phyloP scores from a whole-genome alignment of 1,284 basidiomycete genomes.

The Boletellus dicymbophilus region DNA sequence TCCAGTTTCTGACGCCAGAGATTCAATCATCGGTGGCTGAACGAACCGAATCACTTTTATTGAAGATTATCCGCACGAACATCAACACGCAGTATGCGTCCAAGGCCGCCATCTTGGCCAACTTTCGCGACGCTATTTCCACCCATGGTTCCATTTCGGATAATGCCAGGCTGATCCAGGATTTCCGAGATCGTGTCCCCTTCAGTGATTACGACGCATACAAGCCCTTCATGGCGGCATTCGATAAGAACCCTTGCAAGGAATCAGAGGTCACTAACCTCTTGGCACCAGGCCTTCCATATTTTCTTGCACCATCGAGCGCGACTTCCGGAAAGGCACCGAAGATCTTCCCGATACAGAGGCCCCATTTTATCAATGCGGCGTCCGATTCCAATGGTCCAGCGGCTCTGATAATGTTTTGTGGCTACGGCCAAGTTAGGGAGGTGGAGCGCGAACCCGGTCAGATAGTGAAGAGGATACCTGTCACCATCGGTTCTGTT shows the following conservation, averaged over 20 bases:
- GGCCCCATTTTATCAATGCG: neutral
- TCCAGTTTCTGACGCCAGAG: neutral
- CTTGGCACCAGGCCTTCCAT: constrained; percentile 17
- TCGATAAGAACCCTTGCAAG: constrained; percentile 11
- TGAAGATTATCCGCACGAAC: constrained; percentile 5
- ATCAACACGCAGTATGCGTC: constrained; percentile 5
- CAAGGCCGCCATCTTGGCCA: neutral
- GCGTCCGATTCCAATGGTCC: neutral
- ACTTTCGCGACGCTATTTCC: constrained; percentile 2
- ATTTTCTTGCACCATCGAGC: constrained; percentile 7
- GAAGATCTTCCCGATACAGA: constrained; percentile 2
- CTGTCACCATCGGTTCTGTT: neutral
- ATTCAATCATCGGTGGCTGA: neutral
- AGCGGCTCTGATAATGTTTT: neutral
- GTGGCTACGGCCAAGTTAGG: neutral
- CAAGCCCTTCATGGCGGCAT: constrained; percentile 9
- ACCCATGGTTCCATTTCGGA: neutral
- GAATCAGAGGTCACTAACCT: constrained; percentile 10
- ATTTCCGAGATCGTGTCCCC: constrained; percentile 8
- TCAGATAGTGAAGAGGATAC: neutral
- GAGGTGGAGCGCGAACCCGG: constrained; percentile 1
- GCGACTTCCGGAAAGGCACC: constrained; percentile 9
- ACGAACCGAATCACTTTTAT: neutral
- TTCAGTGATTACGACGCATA: constrained; percentile 12
- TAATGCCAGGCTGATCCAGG: neutral